A percentile compares a stretch with the other conserved stretches of the same genome.
phyloP scores from a whole-genome alignment of 768 basidiomycete genomes.

The Chalciporus piperatus region DNA sequence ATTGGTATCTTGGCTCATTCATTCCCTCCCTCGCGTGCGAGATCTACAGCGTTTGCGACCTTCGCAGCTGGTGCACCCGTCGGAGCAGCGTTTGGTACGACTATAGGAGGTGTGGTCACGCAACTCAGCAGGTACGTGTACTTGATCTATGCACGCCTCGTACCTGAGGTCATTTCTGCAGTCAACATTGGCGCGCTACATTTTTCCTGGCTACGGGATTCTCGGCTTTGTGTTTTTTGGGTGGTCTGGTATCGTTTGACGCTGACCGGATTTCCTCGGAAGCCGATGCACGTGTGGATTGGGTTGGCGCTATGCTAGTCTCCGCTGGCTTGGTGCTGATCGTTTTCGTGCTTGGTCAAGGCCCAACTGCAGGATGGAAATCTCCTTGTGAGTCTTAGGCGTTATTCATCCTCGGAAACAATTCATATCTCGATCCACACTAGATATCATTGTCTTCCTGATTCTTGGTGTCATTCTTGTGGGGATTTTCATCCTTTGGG shows the following conservation, averaged over 20 bases:
- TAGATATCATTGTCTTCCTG: slow-evolving; percentile 72
- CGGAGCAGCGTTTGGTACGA: slow-evolving; percentile 68
- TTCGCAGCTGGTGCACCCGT: slow-evolving; percentile 85
- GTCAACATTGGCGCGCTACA: slow-evolving; percentile 61
- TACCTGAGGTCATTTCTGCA: slow-evolving; percentile 5
- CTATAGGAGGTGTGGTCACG: slow-evolving; percentile 71
- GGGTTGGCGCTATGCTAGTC: slow-evolving; percentile 68
- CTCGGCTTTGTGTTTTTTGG: slow-evolving; percentile 47
- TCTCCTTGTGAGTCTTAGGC: slow-evolving; percentile 44
- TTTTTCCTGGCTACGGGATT: slow-evolving; percentile 63
- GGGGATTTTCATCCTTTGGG: slow-evolving; percentile 61
- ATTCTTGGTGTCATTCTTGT: slow-evolving; percentile 58
- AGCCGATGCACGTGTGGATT: slow-evolving; percentile 58
- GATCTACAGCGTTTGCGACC: slow-evolving; percentile 77
- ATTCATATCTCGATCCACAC: slow-evolving; percentile 6
- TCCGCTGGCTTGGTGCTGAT: slow-evolving; percentile 68
- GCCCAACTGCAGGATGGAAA: slow-evolving; percentile 61
- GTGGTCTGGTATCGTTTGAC: slow-evolving; percentile 61
- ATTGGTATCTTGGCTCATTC: slow-evolving; percentile 79
- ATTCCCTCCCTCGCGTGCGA: slow-evolving; percentile 65
- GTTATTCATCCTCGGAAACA: slow-evolving; percentile 15
- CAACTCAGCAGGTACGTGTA: slow-evolving; percentile 42
- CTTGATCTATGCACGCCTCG: background rate
- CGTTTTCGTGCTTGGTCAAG: slow-evolving; percentile 71
- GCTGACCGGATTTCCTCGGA: slow-evolving; percentile 44